phyloP scores from a whole-genome alignment of 2,329 filamentous ascomycete genomes.

The Talaromyces sp. region DNA sequence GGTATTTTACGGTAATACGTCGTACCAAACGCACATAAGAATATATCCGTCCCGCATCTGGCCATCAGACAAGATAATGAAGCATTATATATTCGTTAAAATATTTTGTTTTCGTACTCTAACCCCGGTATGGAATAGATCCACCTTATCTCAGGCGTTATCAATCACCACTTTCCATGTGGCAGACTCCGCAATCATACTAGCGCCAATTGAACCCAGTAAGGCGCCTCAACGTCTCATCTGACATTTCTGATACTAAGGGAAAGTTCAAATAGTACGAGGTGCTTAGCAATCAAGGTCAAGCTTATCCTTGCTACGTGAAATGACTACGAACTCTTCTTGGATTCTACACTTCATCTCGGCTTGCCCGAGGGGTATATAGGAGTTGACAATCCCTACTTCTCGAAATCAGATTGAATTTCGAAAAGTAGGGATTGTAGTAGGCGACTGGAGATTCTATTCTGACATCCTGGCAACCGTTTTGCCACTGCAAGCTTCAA shows the following conservation, averaged over 20 bases:
- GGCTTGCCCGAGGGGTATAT: not conserved
- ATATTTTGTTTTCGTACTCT: not conserved
- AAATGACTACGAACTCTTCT: not conserved
- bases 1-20: not conserved
- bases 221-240: not conserved
- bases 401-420: no score
- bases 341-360: not conserved
- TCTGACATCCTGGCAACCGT: not conserved
- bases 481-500: not conserved
- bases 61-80: not conserved
- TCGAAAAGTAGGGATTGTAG: no score
- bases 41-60: not conserved
- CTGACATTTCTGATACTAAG: not conserved
- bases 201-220: not conserved
- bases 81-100: not conserved
- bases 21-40: not conserved
- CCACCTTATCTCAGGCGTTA: not conserved
- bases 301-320: not conserved
- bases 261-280: not conserved
- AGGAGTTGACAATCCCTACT: not conserved
- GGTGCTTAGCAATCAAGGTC: not conserved
- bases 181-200: not conserved
- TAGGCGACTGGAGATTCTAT: not conserved
- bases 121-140: not conserved
- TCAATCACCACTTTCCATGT: constrained; percentile 1